Base-by-base conservation (phyloP, 345 rosid species). In the Euphorbia peplus region DNA sequence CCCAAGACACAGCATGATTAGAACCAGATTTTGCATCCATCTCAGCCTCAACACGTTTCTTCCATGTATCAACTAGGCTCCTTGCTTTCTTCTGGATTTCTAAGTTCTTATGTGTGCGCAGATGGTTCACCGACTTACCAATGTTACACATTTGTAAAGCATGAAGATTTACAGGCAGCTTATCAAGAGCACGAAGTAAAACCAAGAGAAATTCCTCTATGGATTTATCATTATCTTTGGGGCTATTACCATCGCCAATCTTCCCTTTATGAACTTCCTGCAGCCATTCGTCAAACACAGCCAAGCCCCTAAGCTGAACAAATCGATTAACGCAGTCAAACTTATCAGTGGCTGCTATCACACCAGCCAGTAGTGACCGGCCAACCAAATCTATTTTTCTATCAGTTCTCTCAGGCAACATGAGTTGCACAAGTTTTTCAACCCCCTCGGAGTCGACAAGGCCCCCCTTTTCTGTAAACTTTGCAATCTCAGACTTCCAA, bases 201-300 rank as follows among this genome's bases (percentile, higher is more conserved):
- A 82, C 71, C 32, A 87, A 71, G 26, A 93, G 87, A 69, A 91
- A 91, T 35, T 91, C 98, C 41, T 93, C 98, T 0, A 82, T 73
- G 4, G 85, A 75, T 66, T 84, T 86, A 64, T 89, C 98, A 60
- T 63, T 69, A 22, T 90, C 97, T 79, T 82, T 91, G 63, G 81
- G 80, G 70, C 88, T 69, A 60, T 79, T 51, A 73, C 68, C 85
- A 78, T 91, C 91, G 48, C 98, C 95, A 53, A 80, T 67, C 80
- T 89, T 91, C 70, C 97, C 96, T 73, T 83, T 91, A 64, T 91
- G 98, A 58, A 91, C 81, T 76, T 93, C 97, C 79, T 93, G 98
- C 19, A 93, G 91, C 98, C 98, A 93, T 56, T 88, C 98, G 79
- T 93, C 98, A 74, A 91, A 84, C 3, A 89, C 89, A 55, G 89